Evolutionary conservation across 73 alveolate species (phyloP).

Genomic region (Stentor roeselii): DNA sequence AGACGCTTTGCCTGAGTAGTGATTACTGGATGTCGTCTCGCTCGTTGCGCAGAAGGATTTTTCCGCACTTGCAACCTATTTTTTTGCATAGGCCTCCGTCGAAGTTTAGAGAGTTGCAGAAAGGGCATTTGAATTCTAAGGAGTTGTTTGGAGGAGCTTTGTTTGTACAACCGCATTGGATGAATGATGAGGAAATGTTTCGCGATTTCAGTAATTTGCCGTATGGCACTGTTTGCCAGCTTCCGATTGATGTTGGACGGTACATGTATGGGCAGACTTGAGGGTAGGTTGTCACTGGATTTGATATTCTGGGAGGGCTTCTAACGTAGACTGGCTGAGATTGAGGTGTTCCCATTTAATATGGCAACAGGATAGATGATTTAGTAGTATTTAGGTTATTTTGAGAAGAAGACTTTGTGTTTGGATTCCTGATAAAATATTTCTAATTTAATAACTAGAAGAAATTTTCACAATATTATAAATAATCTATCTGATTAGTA

Average conservation of each 20-base stretch:
- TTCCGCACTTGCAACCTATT: constrained; percentile 5
- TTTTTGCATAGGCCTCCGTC: constrained; percentile 17
- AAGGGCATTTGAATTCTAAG: constrained; percentile 7
- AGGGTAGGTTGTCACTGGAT: neutral
- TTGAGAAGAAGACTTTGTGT: too few species aligned
- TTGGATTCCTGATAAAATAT: too few species aligned
- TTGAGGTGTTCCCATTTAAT: neutral
- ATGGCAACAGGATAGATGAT: too few species aligned
- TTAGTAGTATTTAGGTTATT: too few species aligned
- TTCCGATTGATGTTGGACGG: neutral
- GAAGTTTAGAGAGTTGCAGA: neutral
- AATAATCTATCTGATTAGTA: too few species aligned
- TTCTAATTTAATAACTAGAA: too few species aligned
- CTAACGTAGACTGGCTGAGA: neutral
- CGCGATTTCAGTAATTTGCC: neutral
- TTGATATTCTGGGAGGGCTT: neutral
- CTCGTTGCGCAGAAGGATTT: neutral
- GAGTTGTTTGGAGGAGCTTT: neutral
- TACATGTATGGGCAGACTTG: neutral
- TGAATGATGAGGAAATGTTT: neutral
- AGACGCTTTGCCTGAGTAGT: neutral
- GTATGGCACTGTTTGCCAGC: neutral
- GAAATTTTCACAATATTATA: too few species aligned
- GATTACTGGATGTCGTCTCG: neutral
- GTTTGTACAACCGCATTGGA: neutral